Evolutionary conservation across 306 rosid species (phyloP).

Genomic region (Pyrus betulifolia): DNA sequence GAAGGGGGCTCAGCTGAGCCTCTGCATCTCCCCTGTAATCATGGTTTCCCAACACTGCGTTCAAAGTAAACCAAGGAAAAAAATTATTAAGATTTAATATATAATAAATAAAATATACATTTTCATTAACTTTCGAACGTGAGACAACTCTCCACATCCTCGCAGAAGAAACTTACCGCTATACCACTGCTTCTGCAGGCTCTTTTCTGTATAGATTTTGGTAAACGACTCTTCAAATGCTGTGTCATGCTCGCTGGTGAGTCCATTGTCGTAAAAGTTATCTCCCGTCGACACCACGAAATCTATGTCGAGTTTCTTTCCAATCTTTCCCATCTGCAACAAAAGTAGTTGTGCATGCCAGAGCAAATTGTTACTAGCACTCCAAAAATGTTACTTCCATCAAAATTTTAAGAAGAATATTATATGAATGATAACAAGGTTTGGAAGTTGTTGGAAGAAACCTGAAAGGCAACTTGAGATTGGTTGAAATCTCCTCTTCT

Average conservation of each 20-base stretch:
- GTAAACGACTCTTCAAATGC: constrained; percentile 49
- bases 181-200: constrained; percentile 62
- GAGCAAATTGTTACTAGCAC: neutral
- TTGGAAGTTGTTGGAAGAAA: neutral
- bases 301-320: constrained; percentile 43
- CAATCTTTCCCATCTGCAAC: constrained; percentile 66
- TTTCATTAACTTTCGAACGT: neutral
- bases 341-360: neutral
- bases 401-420: neutral
- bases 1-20: constrained; percentile 63
- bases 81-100: no score
- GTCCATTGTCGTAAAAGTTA: constrained; percentile 51
- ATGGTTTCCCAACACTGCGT: constrained; percentile 87
- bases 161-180: constrained; percentile 16
- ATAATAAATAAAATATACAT: neutral
- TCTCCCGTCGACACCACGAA: constrained; percentile 69
- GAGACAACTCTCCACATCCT: neutral
- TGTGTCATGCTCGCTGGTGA: constrained; percentile 37
- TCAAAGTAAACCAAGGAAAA: neutral
- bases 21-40: constrained; percentile 81
- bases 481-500: constrained; percentile 52
- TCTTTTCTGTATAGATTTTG: constrained; percentile 52
- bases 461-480: constrained; percentile 58
- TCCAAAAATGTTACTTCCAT: neutral
- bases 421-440: neutral